Evolutionary conservation across 345 rosid genomes (phyloP), one percentile per base, ranked within the genome.

Genomic region (Moricandia arvensis): DNA sequence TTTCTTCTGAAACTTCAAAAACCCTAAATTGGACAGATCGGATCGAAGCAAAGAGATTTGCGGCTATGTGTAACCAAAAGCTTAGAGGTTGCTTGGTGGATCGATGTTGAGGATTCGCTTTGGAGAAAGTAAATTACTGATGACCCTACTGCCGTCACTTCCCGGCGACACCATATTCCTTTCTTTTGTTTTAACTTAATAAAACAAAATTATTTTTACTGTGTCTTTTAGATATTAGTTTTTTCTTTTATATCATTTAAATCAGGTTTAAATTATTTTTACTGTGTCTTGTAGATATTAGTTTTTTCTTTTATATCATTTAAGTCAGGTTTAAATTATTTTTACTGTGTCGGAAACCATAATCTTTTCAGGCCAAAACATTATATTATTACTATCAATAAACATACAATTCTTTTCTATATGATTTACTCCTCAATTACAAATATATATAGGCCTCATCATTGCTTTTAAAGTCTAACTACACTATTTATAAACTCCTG

Each of bases 21-120:
- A 38, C 72, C 76, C 76, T 35, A 71, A 66, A 77, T 41, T 9
- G 30, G 30, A 21, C 58, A 72, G 81, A 78, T 78, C 53, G 18
- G 53, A 26, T 27, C 15, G 63, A n/a, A 35, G 35, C 6, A 13
- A n/a, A 13, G 49, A 12, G 6, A 13, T 12, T 13, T 5, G 15
- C 6, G 49, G n/a, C 15, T 4, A n/a, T n/a, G n/a, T n/a, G n/a
- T n/a, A 7, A 10, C 4, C 0, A 33, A 33, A 6, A 33, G 37
- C 37, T 33, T 33, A 7, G 41, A 43, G 15, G 49, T 57, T 47
- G 18, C 30, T 8, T 61, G 8, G 62, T 60, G 33, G 41, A 60
- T 31, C 24, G 64, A 47, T n/a, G 53, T 47, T n/a, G 53, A 47
- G 8, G 18, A 47, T 47, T 5, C 53, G 68, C 31, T 63, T 59